Percentiles rank a stretch among this genome's conserved stretches.
phyloP scores from a whole-genome alignment of 306 rosid genomes.

The Oemleria cerasiformis region DNA sequence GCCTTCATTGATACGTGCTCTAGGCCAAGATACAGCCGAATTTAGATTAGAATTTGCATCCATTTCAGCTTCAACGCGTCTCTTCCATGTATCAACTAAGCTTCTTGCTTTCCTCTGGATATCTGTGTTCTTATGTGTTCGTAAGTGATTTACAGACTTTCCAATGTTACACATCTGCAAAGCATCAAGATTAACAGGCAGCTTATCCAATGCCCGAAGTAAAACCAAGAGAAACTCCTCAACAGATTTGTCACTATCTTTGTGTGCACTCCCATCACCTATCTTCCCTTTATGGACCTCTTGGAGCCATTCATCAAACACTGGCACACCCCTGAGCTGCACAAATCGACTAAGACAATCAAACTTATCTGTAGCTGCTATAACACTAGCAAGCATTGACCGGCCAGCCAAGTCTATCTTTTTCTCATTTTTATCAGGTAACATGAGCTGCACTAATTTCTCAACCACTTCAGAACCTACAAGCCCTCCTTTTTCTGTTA shows the following conservation, averaged over 20 bases:
- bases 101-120: conserved; percentile 86
- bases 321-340: conserved; percentile 67
- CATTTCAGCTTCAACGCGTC: conserved; percentile 89
- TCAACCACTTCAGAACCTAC: conserved; percentile 74
- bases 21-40: conserved; percentile 64
- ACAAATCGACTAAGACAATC: conserved; percentile 79
- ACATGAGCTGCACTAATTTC: conserved; percentile 76
- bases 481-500: conserved; percentile 87
- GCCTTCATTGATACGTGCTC: conserved; percentile 47
- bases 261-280: conserved; percentile 52
- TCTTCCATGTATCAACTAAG: conserved; percentile 92
- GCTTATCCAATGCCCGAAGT: conserved; percentile 89
- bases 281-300: conserved; percentile 80
- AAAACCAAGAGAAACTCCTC: conserved; percentile 82
- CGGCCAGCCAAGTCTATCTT: conserved; percentile 77
- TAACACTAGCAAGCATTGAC: conserved; percentile 65
- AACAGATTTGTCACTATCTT: conserved; percentile 64
- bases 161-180: conserved; percentile 83
- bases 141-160: conserved; percentile 82
- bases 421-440: conserved; percentile 58
- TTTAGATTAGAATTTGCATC: conserved; percentile 57
- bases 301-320: conserved; percentile 89
- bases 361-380: conserved; percentile 64
- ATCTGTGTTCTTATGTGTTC: conserved; percentile 71
- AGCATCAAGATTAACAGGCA: conserved; percentile 83